Base-by-base conservation (phyloP, 495 filamentous ascomycete species). In the Thozetella sp. region DNA sequence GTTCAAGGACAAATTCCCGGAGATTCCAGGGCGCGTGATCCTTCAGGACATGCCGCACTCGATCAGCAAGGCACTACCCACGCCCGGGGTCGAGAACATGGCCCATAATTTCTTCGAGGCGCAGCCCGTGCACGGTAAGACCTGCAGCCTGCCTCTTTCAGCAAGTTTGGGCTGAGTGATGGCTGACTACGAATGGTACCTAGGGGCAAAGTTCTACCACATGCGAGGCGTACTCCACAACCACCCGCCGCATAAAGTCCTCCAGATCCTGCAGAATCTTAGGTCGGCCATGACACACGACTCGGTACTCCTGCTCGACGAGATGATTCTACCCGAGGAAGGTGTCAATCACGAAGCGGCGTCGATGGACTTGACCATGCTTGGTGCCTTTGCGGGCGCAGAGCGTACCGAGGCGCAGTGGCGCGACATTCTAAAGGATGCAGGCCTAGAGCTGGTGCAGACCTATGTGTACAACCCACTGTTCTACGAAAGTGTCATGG, bases 21-120 rank as follows among this genome's bases (percentile, higher is more conserved):
- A 72, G 15, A 60, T 84, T 0, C 59, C 69, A 0, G 81, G 79
- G 0, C 67, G 68, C 17, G 67, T 89, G 22, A 63, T 88, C 4
- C 59, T 86, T 2, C 83, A 89, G 57, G 86, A 90, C 57, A 67
- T 81, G 0, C 68, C 78, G 2, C 63, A 72, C 25, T 74, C 73
- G 0, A 55, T 76, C 17, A 65, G 59, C 3, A 55, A 56, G 1
- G 72, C 75, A 0, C 53, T 70, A 2, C 65, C 66, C 0, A 71
- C 74, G n/a, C 63, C 73, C 1, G 80, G 82, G 0, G 76, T 88
- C n/a, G 72, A 80, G 55, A 63, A 66, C 15, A 67, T 77, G 56
- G 70, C 62, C 0, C 67, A 84, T 25, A 72, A 86, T 64, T 85
- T 88, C 67, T 86, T 80, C 57, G 64, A 72, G 17, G 55, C 63